Evolutionary conservation across 2,329 filamentous ascomycete genomes (phyloP).

Genomic region (Xylariaceae sp.): DNA sequence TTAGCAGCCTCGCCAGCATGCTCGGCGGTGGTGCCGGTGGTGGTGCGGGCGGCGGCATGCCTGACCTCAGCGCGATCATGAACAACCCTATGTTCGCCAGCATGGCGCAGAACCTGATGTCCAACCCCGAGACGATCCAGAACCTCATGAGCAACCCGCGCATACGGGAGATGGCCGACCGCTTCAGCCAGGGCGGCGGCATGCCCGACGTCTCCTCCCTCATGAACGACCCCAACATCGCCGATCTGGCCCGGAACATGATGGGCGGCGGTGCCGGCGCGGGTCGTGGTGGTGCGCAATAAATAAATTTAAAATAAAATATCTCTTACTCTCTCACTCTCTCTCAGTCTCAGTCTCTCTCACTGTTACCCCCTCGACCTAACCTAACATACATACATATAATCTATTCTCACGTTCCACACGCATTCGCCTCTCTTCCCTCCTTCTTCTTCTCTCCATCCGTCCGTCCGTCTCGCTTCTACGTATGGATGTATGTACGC

Average conservation of each 20-base stretch:
- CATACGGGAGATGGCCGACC: slow-evolving; percentile 79
- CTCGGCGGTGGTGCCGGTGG: slow-evolving; percentile 56
- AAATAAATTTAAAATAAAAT: not conserved
- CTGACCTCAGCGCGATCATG: slow-evolving; percentile 83
- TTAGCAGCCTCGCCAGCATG: slow-evolving; percentile 67
- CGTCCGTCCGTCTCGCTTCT: no score
- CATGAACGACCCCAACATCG: slow-evolving; percentile 89
- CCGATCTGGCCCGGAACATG: slow-evolving; percentile 62
- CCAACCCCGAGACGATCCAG: slow-evolving; percentile 85
- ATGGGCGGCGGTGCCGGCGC: slow-evolving; percentile 28
- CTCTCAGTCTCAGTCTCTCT: not conserved
- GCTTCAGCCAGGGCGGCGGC: slow-evolving; percentile 70
- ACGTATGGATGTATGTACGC: no score
- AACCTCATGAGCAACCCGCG: slow-evolving; percentile 93
- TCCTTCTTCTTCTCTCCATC: no score
- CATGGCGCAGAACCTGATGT: slow-evolving; percentile 98
- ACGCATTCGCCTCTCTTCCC: no score
- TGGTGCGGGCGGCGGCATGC: slow-evolving; percentile 72
- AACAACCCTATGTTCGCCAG: slow-evolving; percentile 96
- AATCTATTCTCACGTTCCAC: not conserved
- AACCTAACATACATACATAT: not conserved
- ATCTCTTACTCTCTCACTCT: not conserved
- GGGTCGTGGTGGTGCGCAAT: slow-evolving; percentile 20
- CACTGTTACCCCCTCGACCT: not conserved
- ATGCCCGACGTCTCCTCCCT: slow-evolving; percentile 82